Evolutionary conservation across 2,329 filamentous ascomycete genomes (phyloP), one percentile per base, ranked within the genome.

Genomic region (Epicoccum sorghinum): DNA sequence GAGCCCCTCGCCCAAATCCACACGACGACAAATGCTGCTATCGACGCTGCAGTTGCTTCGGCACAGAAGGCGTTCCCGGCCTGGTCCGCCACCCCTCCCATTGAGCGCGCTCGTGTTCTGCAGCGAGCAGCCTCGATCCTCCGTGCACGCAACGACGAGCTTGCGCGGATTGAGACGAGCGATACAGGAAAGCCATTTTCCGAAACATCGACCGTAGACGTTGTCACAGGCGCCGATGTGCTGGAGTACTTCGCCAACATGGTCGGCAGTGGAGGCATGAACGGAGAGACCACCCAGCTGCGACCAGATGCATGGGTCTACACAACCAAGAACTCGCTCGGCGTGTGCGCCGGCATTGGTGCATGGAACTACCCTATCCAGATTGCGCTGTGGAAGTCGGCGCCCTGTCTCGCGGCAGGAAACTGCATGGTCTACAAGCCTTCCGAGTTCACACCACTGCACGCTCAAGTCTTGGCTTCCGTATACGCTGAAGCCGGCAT

Each of bases 301-400:
- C 83, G 91, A 35, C 81, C 86, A 45, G 87, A 91, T 62, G 90
- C 91, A 4, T 92, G 88, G 84, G 86, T 95, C 33, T 91, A 93
- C 75, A 93, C 89, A 9, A 88, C 86, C 68, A 93, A 95, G 72
- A 89, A 90, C 64, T 83, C 91, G 4, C 79, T 96, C 14, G 91
- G 91, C 24, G 90, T 95, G 12, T 96, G 91, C 72, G 91, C 85
- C 12, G 91, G 90, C 52, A 96, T 96, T 62, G 91, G 91, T 50
- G 91, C 91, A 12, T 96, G 91, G 91, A 96, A 96, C 76, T 96
- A 96, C 71, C 91, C 91, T 10, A 89, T 96, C 60, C 91, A 96
- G 74, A 96, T 96, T 27, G 91, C 91, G 7, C 80, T 96, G 1
- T 96, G 91, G 91, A 96, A 96, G 75, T 92, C 89, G 1, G 90